Evolutionary conservation across 2,329 filamentous ascomycete species (phyloP).

Genomic region (Ceratocystis colombiana): DNA sequence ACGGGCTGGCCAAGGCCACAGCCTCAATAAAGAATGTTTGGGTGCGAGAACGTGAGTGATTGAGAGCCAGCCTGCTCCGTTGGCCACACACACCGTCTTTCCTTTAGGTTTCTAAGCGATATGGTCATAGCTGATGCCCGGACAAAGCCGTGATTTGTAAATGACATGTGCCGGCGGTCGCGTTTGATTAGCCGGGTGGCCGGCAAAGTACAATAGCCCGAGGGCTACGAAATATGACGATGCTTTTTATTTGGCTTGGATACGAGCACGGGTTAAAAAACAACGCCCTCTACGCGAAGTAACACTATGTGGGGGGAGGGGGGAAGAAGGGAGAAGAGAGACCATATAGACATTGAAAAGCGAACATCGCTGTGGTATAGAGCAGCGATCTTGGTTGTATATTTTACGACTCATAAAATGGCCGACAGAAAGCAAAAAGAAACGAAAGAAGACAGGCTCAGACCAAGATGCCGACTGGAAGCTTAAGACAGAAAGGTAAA

Average conservation of each 20-base stretch:
- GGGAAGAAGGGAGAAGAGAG: neutral
- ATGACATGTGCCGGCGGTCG: neutral
- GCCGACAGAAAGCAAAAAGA: neutral
- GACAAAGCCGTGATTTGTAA: neutral
- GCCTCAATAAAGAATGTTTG: too few relatives aligned
- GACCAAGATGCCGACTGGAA: neutral
- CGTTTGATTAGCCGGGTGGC: neutral
- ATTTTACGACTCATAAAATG: neutral
- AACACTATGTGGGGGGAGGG: neutral
- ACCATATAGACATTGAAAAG: neutral
- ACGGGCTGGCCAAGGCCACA: neutral
- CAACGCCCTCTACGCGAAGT: neutral
- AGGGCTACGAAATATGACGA: neutral
- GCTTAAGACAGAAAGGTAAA: neutral
- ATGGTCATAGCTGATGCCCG: constrained; percentile 1
- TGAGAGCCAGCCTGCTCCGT: neutral
- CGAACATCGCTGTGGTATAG: neutral
- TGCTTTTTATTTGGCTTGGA: neutral
- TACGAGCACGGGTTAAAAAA: neutral
- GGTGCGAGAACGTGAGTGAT: neutral
- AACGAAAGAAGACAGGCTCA: neutral
- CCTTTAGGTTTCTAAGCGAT: neutral
- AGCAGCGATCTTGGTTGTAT: neutral
- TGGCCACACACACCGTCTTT: neutral
- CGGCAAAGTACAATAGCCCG: neutral